phyloP scores from a whole-genome alignment of 495 filamentous ascomycete species.

The Daldinia grandis region DNA sequence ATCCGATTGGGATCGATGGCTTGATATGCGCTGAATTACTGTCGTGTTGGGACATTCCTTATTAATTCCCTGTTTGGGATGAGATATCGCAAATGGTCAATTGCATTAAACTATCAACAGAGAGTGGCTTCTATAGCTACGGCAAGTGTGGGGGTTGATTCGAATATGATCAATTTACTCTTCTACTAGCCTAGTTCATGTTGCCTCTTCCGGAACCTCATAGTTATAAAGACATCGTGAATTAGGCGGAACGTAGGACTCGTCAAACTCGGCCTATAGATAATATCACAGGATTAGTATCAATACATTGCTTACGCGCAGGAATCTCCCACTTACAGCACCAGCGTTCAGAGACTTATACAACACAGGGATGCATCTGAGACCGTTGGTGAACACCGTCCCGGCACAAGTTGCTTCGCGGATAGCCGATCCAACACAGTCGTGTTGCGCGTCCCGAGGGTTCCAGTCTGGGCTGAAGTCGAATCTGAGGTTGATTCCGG shows the following conservation, averaged over 20 bases:
- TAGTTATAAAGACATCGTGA: slow-evolving; percentile 8
- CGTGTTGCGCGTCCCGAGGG: slow-evolving; percentile 25
- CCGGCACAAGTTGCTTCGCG: slow-evolving; percentile 29
- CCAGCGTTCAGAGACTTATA: neutral
- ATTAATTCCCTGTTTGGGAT: neutral
- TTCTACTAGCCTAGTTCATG: neutral
- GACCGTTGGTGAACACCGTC: slow-evolving; percentile 18
- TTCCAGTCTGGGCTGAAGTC: slow-evolving; percentile 28
- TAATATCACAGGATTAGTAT: neutral
- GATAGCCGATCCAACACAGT: slow-evolving; percentile 32
- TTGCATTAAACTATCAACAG: neutral
- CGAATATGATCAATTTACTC: neutral
- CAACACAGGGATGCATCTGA: slow-evolving; percentile 21
- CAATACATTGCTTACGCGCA: neutral
- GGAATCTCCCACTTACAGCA: slow-evolving; percentile 1
- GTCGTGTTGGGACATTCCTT: neutral
- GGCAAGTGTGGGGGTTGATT: neutral
- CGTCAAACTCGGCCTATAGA: slow-evolving; percentile 19
- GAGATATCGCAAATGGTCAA: neutral
- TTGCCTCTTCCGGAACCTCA: slow-evolving; percentile 24
- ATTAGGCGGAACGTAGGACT: slow-evolving; percentile 14
- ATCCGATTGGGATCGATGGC: no score
- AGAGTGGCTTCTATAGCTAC: neutral
- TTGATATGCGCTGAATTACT: no score
- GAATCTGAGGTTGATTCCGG: slow-evolving; percentile 34